Percentiles rank a stretch among this genome's conserved stretches.
These are phyloP conservation scores for Colletotrichum noveboracense DNA, from an alignment of 2,329 filamentous ascomycete species.

Conservation along the genomic window DNA sequence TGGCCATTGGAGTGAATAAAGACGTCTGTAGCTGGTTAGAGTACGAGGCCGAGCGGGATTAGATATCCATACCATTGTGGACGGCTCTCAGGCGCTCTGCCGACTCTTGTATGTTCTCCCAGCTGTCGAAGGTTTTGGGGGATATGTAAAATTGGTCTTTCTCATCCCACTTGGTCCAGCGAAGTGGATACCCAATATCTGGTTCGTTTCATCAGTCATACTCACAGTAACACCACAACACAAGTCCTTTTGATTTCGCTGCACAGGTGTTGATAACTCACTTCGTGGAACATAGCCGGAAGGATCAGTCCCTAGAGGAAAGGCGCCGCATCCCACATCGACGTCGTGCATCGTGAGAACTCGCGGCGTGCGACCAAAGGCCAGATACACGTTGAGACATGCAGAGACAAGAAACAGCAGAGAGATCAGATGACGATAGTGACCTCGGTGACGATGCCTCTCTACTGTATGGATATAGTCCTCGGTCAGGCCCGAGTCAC, in stretches of 20 bases:
- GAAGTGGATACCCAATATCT: not conserved
- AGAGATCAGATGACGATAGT: not conserved
- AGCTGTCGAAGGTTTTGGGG: not conserved
- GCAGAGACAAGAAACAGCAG: not conserved
- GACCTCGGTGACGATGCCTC: not conserved
- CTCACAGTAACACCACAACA: not conserved
- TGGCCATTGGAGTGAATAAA: not conserved
- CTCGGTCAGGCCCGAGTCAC: not conserved
- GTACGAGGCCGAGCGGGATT: accelerated
- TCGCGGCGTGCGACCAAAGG: not conserved
- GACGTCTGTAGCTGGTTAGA: not conserved
- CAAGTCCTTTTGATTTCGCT: not conserved
- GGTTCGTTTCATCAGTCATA: not conserved
- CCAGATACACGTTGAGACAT: not conserved
- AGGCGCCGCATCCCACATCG: not conserved
- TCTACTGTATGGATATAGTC: not conserved
- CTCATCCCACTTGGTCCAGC: not conserved
- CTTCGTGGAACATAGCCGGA: not conserved
- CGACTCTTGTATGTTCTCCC: not conserved
- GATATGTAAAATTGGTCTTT: not conserved
- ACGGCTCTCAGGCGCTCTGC: not conserved
- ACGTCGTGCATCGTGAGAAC: not conserved
- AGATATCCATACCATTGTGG: not conserved
- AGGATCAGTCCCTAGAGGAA: not conserved
- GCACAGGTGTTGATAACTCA: not conserved